Conservation (phyloP, 805 yeast species). For the Wickerhamia fluorescens region DNA sequence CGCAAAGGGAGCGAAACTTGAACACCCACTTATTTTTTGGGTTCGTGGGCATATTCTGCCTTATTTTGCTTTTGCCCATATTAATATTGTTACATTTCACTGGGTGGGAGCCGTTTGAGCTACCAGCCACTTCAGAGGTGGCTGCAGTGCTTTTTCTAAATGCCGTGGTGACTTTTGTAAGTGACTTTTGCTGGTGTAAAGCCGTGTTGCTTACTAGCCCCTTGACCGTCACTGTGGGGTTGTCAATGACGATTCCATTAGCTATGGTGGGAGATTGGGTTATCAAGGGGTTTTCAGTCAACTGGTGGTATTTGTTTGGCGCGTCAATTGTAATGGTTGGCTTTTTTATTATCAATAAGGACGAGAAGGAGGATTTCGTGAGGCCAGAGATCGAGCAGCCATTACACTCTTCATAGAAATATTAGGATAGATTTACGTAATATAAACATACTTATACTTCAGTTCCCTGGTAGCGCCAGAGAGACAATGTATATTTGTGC, state of each 20-base stretch:
- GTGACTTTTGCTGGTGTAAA: constrained; percentile 94
- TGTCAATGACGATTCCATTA: constrained; percentile 87
- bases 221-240: constrained; percentile 89
- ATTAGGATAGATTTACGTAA: too few species aligned
- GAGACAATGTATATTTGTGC: too few species aligned
- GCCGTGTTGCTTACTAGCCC: constrained; percentile 93
- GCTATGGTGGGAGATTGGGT: constrained; percentile 89
- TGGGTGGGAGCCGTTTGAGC: constrained; percentile 63
- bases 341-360: constrained; percentile 75
- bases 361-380: constrained; percentile 57
- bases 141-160: constrained; percentile 53
- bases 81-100: constrained; percentile 54
- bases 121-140: constrained; percentile 53
- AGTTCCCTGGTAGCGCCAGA: too few species aligned
- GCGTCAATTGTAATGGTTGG: constrained; percentile 77
- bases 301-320: constrained; percentile 64
- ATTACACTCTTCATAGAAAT: too few species aligned
- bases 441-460: too few species aligned
- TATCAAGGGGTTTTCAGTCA: constrained; percentile 56
- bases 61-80: constrained; percentile 76
- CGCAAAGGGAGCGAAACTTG: constrained; percentile 61
- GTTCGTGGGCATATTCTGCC: constrained; percentile 82
- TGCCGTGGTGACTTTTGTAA: constrained; percentile 70
- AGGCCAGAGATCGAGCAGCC: too few species aligned
- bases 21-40: constrained; percentile 90